Conservation (phyloP, 257 asterid species). For the Eucommia ulmoides region DNA sequence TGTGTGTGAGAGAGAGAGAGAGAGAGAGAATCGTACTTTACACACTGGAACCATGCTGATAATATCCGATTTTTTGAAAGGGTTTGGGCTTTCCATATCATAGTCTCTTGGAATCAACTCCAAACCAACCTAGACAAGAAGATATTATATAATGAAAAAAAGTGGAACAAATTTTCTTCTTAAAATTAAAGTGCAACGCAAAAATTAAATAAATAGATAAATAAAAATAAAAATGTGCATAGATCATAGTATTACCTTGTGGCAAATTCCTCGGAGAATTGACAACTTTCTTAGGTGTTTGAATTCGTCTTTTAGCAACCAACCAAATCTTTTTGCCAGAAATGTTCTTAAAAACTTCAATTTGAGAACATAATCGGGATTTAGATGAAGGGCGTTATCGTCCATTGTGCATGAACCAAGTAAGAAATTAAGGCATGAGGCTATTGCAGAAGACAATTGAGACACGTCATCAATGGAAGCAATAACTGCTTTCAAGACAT, state of each 20-base stretch:
- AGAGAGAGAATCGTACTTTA: constrained; percentile 43
- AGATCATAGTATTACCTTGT: too few relatives aligned
- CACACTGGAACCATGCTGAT: constrained; percentile 84
- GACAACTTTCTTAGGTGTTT: constrained; percentile 66
- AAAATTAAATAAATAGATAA: constrained; percentile 11
- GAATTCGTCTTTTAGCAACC: constrained; percentile 67
- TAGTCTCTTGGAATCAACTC: constrained; percentile 90
- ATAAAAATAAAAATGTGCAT: too few relatives aligned
- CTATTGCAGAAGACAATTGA: constrained; percentile 57
- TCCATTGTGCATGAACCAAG: constrained; percentile 49
- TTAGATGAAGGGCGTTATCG: constrained; percentile 16
- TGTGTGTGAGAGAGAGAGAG: constrained; percentile 5
- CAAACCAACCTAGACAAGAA: constrained; percentile 63
- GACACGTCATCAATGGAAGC: constrained; percentile 57
- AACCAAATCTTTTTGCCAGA: constrained; percentile 63
- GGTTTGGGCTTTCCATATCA: constrained; percentile 71
- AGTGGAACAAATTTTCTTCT: constrained; percentile 14
- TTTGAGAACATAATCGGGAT: constrained; percentile 35
- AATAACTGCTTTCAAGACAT: constrained; percentile 81
- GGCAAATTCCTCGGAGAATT: constrained; percentile 91
- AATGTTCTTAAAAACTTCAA: constrained; percentile 59
- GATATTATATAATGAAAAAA: constrained; percentile 1
- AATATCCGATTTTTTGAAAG: constrained; percentile 63
- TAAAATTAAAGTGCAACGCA: constrained; percentile 3
- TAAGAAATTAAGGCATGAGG: constrained; percentile 73